Evolutionary conservation across 108 stramenopile species (phyloP).

Genomic region (Pseudonitzschia multistriata): DNA sequence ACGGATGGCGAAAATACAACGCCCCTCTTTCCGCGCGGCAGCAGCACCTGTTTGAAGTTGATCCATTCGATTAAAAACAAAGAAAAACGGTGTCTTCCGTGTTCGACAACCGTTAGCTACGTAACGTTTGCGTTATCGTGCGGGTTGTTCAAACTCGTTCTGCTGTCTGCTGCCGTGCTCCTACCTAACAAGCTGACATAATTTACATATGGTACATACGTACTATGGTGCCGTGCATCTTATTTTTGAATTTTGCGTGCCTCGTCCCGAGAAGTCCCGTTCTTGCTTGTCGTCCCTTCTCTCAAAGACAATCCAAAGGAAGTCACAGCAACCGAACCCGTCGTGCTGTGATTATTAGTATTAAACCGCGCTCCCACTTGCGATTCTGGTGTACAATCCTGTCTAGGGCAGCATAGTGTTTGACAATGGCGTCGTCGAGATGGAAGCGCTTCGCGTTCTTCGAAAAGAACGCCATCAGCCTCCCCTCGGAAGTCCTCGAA

Average conservation of each 20-base stretch:
- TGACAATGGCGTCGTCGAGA: conserved; percentile 71
- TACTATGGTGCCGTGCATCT: no score
- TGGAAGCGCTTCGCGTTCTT: conserved; percentile 92
- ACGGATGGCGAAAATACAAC: neutral
- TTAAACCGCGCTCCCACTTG: neutral
- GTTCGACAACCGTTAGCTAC: neutral
- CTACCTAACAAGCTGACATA: no score
- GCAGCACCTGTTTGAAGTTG: neutral
- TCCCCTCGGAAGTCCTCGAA: conserved; percentile 68
- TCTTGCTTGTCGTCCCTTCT: no score
- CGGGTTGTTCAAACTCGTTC: neutral
- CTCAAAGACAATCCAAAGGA: no score
- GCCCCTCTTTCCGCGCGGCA: neutral
- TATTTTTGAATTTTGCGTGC: no score
- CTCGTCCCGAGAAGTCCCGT: no score
- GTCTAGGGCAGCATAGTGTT: no score
- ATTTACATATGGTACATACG: no score
- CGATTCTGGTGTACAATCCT: no score
- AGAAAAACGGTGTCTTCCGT: neutral
- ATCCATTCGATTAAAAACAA: neutral
- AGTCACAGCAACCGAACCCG: no score
- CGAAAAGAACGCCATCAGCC: conserved; percentile 67
- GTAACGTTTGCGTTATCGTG: neutral
- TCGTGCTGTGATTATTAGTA: no score
- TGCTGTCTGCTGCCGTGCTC: no score